Evolutionary conservation across 2,329 filamentous ascomycete species (phyloP).

Genomic region (Penicillium sp.): DNA sequence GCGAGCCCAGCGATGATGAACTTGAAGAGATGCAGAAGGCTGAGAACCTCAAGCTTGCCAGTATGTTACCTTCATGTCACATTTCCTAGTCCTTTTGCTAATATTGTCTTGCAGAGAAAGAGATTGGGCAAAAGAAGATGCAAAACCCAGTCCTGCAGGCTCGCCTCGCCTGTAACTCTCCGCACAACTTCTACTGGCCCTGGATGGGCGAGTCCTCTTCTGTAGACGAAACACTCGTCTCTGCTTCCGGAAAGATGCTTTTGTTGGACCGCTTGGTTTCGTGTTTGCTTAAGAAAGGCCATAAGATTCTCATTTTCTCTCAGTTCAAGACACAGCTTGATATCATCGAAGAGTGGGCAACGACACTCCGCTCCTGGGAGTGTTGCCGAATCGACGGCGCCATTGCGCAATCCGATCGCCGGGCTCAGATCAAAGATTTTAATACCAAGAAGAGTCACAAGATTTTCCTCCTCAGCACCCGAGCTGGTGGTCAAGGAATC

Average conservation of each 20-base stretch:
- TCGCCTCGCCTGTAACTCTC: constrained; percentile 85
- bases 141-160: constrained; percentile 92
- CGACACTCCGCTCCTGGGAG: constrained; percentile 72
- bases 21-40: constrained; percentile 64
- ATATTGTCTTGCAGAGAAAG: constrained; percentile 58
- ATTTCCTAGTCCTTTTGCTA: constrained; percentile 20
- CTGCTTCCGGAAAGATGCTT: constrained; percentile 91
- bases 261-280: constrained; percentile 84
- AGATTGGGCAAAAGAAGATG: constrained; percentile 86
- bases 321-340: constrained; percentile 96
- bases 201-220: constrained; percentile 64
- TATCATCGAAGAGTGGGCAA: constrained; percentile 82
- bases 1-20: constrained; percentile 45
- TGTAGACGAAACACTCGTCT: constrained; percentile 78
- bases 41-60: constrained; percentile 72
- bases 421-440: constrained; percentile 70
- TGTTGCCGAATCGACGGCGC: constrained; percentile 88
- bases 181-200: constrained; percentile 95
- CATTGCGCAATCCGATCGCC: constrained; percentile 70
- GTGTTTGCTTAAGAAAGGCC: constrained; percentile 66
- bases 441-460: constrained; percentile 64
- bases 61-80: constrained; percentile 46
- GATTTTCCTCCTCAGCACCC: constrained; percentile 83
- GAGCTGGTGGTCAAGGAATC: constrained; percentile 92
- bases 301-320: constrained; percentile 94